These are phyloP conservation scores for Colletotrichum sojae DNA, from an alignment of 2,329 filamentous ascomycete genomes.

Conservation along the genomic window DNA sequence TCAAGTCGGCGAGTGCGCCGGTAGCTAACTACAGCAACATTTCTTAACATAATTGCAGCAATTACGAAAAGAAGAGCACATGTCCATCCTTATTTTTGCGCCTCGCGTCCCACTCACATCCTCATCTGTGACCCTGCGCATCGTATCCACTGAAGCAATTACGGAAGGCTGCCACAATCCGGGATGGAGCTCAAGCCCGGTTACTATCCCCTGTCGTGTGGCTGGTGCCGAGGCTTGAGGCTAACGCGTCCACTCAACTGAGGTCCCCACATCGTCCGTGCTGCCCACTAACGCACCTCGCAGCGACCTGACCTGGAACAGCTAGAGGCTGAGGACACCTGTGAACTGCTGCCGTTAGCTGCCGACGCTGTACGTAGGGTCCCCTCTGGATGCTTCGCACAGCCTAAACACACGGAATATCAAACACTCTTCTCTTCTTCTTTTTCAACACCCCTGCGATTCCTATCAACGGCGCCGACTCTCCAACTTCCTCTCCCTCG, in stretches of 20 bases:
- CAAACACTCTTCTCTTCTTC: neutral
- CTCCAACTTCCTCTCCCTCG: neutral
- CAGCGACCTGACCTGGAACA: slow-evolving; percentile 14
- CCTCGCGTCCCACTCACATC: neutral
- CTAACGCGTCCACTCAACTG: slow-evolving; percentile 11
- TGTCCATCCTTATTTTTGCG: neutral
- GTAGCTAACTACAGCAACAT: slow-evolving; percentile 27
- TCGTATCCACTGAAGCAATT: neutral
- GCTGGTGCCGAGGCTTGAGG: slow-evolving; percentile 24
- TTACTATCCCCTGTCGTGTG: neutral
- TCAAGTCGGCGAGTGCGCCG: neutral
- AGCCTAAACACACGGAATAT: neutral
- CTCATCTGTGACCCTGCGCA: neutral
- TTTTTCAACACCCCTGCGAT: neutral
- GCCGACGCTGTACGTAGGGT: slow-evolving; percentile 13
- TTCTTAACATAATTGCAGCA: slow-evolving; percentile 13
- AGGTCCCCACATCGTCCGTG: slow-evolving; percentile 23
- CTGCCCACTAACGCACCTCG: slow-evolving; percentile 6
- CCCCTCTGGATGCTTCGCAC: slow-evolving; percentile 6
- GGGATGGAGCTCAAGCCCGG: too few relatives aligned
- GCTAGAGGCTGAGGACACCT: slow-evolving; percentile 35
- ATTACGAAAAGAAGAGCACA: neutral
- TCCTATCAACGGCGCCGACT: neutral
- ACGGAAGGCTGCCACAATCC: too few relatives aligned
- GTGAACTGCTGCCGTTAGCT: slow-evolving; percentile 11